Percentiles rank a stretch among this genome's conserved stretches.
These are phyloP conservation scores for Magnaporthales sp. DNA, from an alignment of 2,329 filamentous ascomycete species.

Conservation along the genomic window DNA sequence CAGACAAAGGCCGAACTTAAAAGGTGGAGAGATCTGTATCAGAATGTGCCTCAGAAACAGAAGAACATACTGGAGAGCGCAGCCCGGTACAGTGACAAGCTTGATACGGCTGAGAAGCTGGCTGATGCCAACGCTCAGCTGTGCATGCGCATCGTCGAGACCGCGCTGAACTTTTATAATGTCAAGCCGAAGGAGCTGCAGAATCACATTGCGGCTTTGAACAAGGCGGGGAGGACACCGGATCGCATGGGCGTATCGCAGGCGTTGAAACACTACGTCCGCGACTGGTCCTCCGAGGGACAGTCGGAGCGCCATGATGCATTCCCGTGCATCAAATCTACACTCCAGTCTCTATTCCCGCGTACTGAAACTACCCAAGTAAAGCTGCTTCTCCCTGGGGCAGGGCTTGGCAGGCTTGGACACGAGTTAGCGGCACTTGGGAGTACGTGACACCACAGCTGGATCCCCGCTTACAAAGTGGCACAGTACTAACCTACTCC, in stretches of 20 bases:
- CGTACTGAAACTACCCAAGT: constrained; percentile 13
- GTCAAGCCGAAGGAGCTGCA: constrained; percentile 34
- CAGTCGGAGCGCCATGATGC: constrained; percentile 32
- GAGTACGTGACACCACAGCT: constrained; percentile 9
- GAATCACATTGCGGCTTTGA: constrained; percentile 27
- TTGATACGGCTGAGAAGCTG: constrained; percentile 31
- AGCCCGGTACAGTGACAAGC: constrained; percentile 47
- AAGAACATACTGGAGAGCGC: constrained; percentile 42
- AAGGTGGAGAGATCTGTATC: constrained; percentile 25
- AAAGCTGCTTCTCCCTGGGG: constrained; percentile 40
- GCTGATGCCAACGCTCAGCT: constrained; percentile 35
- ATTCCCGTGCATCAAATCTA: constrained; percentile 27
- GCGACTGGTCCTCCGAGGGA: constrained; percentile 46
- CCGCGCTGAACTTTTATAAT: constrained; percentile 36
- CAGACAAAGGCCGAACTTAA: constrained; percentile 26
- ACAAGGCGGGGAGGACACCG: constrained; percentile 31
- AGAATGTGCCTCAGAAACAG: constrained; percentile 24
- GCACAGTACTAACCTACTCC: neutral
- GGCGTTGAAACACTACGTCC: constrained; percentile 46
- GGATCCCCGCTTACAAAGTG: neutral
- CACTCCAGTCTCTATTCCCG: constrained; percentile 22
- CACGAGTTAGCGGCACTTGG: constrained; percentile 36
- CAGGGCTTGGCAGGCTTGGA: constrained; percentile 42
- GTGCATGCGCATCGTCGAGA: constrained; percentile 34
- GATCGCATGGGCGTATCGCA: constrained; percentile 34